Conservation (phyloP, 2,329 filamentous ascomycete genomes). For the Periglandula ipomoeae region DNA sequence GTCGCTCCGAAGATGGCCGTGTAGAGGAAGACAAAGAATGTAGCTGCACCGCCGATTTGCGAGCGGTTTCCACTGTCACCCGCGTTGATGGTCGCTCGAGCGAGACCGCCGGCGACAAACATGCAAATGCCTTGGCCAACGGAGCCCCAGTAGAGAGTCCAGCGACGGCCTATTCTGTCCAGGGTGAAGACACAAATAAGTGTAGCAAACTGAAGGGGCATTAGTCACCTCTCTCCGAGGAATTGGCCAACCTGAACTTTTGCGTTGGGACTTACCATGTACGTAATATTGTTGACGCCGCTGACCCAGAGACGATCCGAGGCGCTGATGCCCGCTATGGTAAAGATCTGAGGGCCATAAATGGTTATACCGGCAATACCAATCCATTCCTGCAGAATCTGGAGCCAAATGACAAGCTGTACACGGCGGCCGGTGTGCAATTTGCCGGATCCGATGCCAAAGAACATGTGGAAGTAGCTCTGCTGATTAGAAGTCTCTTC, state of each 20-base stretch:
- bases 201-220: slow-evolving; percentile 39
- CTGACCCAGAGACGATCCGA: slow-evolving; percentile 55
- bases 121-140: slow-evolving; percentile 55
- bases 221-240: background rate
- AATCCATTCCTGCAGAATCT: slow-evolving; percentile 63
- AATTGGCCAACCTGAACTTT: too few relatives aligned
- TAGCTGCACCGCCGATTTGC: slow-evolving; percentile 53
- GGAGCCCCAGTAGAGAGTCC: slow-evolving; percentile 62
- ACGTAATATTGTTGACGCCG: slow-evolving; percentile 42
- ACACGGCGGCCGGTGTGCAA: slow-evolving; percentile 59
- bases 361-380: slow-evolving; percentile 63
- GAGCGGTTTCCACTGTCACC: slow-evolving; percentile 33
- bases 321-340: slow-evolving; percentile 55
- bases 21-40: slow-evolving; percentile 58
- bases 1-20: slow-evolving; percentile 32
- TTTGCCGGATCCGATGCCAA: slow-evolving; percentile 55
- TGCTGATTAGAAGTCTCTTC: slow-evolving; percentile 47
- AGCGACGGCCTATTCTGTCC: slow-evolving; percentile 58
- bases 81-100: slow-evolving; percentile 36
- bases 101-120: slow-evolving; percentile 57
- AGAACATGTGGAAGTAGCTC: slow-evolving; percentile 57
- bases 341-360: slow-evolving; percentile 50
- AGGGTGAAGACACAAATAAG: slow-evolving; percentile 62
- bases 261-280: slow-evolving; percentile 28
- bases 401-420: slow-evolving; percentile 61